Evolutionary conservation across 129 eudicot species (phyloP).

Genomic region (Escallonia rubra): DNA sequence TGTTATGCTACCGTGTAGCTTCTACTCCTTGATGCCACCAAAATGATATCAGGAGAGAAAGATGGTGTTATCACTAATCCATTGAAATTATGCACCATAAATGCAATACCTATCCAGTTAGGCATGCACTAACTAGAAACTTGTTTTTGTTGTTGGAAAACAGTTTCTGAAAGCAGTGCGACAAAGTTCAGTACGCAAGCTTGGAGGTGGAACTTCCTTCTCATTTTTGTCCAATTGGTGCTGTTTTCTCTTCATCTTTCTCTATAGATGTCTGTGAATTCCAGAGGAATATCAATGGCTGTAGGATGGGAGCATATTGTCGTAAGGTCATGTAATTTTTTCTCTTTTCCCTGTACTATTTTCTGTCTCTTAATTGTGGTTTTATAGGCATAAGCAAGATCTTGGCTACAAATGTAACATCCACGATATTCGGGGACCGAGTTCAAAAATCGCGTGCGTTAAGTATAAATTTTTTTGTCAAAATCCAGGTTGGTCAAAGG

Average conservation of each 20-base stretch:
- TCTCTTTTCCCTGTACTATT: too few species aligned
- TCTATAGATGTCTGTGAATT: neutral
- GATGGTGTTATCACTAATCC: too few species aligned
- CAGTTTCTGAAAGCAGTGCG: slow-evolving; percentile 18
- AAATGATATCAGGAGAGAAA: too few species aligned
- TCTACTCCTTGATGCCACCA: too few species aligned
- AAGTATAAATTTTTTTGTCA: too few species aligned
- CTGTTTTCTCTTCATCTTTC: slow-evolving; percentile 17
- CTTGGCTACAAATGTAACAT: too few species aligned
- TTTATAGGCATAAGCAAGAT: too few species aligned
- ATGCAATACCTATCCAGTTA: neutral
- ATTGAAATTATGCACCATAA: neutral
- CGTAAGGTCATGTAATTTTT: neutral
- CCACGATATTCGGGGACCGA: too few species aligned
- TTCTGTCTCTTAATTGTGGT: too few species aligned
- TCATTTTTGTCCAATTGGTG: slow-evolving; percentile 10
- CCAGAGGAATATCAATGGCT: neutral
- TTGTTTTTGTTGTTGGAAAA: neutral
- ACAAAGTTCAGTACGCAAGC: slow-evolving; percentile 13
- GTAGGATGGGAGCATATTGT: neutral
- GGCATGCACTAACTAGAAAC: neutral
- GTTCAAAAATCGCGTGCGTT: too few species aligned
- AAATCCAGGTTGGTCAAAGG: too few species aligned
- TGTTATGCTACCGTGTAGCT: neutral
- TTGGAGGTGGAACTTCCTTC: slow-evolving; percentile 22